These are phyloP conservation scores for Cordyceps javanica DNA, from an alignment of 2,329 filamentous ascomycete genomes.

Conservation along the genomic window DNA sequence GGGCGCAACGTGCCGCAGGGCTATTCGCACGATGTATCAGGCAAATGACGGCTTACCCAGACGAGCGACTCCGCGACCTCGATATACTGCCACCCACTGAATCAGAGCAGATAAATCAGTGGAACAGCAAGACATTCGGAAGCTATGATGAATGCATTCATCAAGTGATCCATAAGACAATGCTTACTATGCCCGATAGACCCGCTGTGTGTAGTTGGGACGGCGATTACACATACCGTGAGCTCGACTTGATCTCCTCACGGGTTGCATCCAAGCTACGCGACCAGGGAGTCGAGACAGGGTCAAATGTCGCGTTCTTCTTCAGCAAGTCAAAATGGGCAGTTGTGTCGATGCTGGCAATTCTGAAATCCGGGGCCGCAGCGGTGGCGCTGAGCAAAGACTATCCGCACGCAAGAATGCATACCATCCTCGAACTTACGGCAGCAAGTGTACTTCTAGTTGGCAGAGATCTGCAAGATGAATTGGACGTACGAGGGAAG, in stretches of 20 bases:
- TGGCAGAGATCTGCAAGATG: background rate
- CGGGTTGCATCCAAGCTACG: constrained; percentile 29
- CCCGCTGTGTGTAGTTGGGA: background rate
- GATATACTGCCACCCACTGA: background rate
- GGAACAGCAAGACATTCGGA: background rate
- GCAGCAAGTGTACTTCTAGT: background rate
- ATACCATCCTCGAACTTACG: background rate
- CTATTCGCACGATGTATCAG: background rate
- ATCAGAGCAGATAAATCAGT: background rate
- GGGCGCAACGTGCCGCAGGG: background rate
- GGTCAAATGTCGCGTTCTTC: constrained; percentile 29
- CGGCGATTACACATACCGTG: background rate
- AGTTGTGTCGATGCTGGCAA: constrained; percentile 41
- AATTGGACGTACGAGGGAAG: background rate
- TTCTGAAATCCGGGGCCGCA: constrained; percentile 23
- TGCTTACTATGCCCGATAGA: background rate
- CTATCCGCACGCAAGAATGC: background rate
- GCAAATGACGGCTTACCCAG: background rate
- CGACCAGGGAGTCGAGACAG: constrained; percentile 24
- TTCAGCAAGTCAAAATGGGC: constrained; percentile 38
- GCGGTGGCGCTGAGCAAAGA: background rate
- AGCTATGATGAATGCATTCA: background rate
- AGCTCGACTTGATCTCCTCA: constrained; percentile 26
- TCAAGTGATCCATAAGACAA: background rate
- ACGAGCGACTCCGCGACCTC: background rate